Conservation (phyloP, 805 yeast genomes). For the Yamadazyma akitaensis region DNA sequence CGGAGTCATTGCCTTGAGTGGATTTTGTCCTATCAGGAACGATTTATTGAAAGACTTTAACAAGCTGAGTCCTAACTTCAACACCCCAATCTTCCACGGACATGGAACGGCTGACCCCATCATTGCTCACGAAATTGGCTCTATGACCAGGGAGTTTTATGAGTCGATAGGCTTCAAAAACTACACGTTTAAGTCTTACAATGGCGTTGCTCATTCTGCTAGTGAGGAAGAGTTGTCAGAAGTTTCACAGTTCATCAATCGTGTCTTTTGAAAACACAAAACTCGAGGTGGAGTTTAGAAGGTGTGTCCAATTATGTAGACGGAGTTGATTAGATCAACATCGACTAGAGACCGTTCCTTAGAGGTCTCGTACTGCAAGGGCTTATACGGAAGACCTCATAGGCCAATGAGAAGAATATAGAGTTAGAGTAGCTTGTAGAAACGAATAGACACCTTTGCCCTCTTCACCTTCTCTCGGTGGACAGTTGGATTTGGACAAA, state of each 20-base stretch:
- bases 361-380: too few species aligned
- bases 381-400: too few species aligned
- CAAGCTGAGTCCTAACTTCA: constrained; percentile 38
- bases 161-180: constrained; percentile 42
- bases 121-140: constrained; percentile 42
- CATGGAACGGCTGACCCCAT: constrained; percentile 83
- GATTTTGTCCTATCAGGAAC: constrained; percentile 51
- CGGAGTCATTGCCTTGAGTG: constrained; percentile 76
- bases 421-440: too few species aligned
- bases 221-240: constrained; percentile 63
- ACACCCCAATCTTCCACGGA: constrained; percentile 81
- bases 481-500: too few species aligned
- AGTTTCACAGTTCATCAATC: constrained; percentile 34
- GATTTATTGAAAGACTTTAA: constrained; percentile 18
- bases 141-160: constrained; percentile 43
- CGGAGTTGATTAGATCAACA: too few species aligned
- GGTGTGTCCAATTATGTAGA: too few species aligned
- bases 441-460: too few species aligned
- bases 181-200: constrained; percentile 49
- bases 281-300: too few species aligned
- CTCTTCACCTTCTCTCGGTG: too few species aligned
- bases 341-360: too few species aligned
- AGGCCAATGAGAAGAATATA: too few species aligned
- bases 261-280: constrained; percentile 11
- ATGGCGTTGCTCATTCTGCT: constrained; percentile 66